Percentiles rank a stretch among this genome's conserved stretches.
Conservation (phyloP, 371 early-diverging fungal genomes). For the Nosema muscidifuracis region DNA sequence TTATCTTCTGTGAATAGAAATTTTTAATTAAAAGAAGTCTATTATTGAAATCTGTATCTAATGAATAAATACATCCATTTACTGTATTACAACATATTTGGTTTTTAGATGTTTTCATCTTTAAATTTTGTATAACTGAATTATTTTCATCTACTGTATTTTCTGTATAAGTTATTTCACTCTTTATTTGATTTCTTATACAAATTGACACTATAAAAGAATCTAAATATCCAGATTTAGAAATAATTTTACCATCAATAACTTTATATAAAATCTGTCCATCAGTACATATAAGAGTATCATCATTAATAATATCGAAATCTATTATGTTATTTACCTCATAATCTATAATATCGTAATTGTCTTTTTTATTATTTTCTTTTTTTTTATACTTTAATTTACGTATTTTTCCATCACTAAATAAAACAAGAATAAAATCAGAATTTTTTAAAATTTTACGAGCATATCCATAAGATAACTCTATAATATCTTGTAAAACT, state of each 20-base stretch:
- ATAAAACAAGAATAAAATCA: not conserved
- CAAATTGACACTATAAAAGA: not conserved
- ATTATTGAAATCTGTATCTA: not conserved
- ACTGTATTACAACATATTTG: not conserved
- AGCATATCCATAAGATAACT: not conserved
- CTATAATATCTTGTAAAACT: not conserved
- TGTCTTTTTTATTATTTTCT: too few relatives aligned
- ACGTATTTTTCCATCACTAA: not conserved
- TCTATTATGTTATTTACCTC: not conserved
- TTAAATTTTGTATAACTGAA: not conserved
- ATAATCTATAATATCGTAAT: not conserved
- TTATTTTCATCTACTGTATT: not conserved
- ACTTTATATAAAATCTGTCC: not conserved
- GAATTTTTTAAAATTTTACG: not conserved
- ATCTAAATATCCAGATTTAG: not conserved
- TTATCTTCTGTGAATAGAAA: not conserved
- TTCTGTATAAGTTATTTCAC: too few relatives aligned
- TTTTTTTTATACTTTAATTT: not conserved
- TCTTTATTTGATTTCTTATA: not conserved
- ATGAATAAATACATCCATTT: not conserved
- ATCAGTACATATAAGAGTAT: constrained; percentile 1
- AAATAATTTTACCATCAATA: not conserved
- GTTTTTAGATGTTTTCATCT: not conserved
- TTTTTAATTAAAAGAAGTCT: not conserved
- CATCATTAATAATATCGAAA: not conserved